A percentile compares a stretch with the other conserved stretches of the same genome.
Conservation (phyloP, 768 basidiomycete genomes). For the Suillus americanus region DNA sequence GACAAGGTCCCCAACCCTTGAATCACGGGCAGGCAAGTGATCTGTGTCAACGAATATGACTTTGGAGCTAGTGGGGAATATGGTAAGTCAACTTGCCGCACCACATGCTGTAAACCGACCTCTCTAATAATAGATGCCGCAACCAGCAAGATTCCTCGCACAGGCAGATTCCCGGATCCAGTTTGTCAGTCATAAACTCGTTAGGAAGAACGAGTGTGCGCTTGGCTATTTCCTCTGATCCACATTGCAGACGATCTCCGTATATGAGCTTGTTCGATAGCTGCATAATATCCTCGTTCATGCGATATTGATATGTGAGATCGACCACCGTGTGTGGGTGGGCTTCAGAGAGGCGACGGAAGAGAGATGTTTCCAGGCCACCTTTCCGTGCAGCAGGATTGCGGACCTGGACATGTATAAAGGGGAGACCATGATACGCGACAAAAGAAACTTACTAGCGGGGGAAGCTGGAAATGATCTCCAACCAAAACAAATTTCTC, state of each 20-base stretch:
- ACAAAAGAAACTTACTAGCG: constrained; percentile 57
- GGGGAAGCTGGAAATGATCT: constrained; percentile 96
- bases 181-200: constrained; percentile 36
- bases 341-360: constrained; percentile 83
- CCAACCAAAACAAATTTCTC: constrained; percentile 93
- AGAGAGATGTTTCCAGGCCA: constrained; percentile 88
- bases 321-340: constrained; percentile 87
- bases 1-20: constrained; percentile 82
- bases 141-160: constrained; percentile 67
- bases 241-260: constrained; percentile 72
- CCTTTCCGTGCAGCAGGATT: constrained; percentile 76
- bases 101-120: constrained; percentile 39
- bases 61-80: constrained; percentile 56
- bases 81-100: neutral
- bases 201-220: constrained; percentile 56
- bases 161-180: constrained; percentile 30
- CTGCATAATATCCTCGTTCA: constrained; percentile 96
- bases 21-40: constrained; percentile 71
- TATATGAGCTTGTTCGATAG: constrained; percentile 90
- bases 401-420: constrained; percentile 58
- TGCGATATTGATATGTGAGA: constrained; percentile 87
- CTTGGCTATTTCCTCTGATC: constrained; percentile 67
- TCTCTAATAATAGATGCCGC: constrained; percentile 57
- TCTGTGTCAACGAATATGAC: constrained; percentile 97
- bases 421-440: neutral